phyloP scores from a whole-genome alignment of 306 rosid species.

The Amphicarpaea edgeworthii region DNA sequence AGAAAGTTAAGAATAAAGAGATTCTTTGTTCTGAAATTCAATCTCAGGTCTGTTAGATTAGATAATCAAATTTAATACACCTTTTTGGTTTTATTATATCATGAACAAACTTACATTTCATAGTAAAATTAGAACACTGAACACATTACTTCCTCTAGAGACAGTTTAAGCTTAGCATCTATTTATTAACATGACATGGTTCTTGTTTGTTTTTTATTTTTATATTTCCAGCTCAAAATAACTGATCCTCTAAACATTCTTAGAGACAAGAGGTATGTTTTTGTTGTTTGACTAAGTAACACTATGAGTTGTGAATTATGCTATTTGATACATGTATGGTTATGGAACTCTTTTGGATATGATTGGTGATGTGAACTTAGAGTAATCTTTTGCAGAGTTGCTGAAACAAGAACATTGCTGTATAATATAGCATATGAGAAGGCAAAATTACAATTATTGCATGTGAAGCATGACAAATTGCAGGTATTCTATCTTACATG shows the following conservation, averaged over 20 bases:
- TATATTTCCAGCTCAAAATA: constrained; percentile 54
- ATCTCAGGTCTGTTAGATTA: constrained; percentile 72
- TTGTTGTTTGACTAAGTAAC: constrained; percentile 28
- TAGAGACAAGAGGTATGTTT: constrained; percentile 70
- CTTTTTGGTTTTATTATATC: constrained; percentile 32
- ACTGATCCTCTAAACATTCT: constrained; percentile 42
- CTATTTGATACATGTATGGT: constrained; percentile 16
- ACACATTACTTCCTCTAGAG: constrained; percentile 32
- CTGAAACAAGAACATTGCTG: constrained; percentile 65
- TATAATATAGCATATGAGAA: constrained; percentile 64
- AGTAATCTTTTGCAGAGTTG: constrained; percentile 62
- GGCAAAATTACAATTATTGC: constrained; percentile 74
- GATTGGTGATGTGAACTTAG: constrained; percentile 36
- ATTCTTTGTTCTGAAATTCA: constrained; percentile 68
- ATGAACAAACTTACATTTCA: constrained; percentile 26
- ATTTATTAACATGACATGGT: constrained; percentile 41
- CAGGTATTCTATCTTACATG: constrained; percentile 58
- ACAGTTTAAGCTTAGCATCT: constrained; percentile 32
- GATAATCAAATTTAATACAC: constrained; percentile 35
- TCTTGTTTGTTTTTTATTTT: constrained; percentile 49
- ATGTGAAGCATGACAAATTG: constrained; percentile 62
- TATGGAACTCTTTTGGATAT: constrained; percentile 39
- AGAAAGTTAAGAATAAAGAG: constrained; percentile 68
- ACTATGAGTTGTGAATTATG: background rate
- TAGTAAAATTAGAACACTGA: constrained; percentile 32